Conservation (phyloP, 352 stramenopile species). For the Globisporangium cystogenes region DNA sequence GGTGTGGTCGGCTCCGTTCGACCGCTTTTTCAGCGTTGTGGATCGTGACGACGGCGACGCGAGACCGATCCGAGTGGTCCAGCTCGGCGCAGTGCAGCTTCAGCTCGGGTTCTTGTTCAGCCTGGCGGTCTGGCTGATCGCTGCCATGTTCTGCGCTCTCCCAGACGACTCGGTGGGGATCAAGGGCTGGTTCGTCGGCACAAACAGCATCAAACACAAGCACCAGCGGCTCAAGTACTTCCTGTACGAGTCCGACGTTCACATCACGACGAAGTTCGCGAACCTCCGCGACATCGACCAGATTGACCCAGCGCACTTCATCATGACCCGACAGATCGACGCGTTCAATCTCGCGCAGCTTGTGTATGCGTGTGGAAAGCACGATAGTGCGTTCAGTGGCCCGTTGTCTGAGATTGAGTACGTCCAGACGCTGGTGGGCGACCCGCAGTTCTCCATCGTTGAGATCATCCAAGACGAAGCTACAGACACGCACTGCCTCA, state of each 20-base stretch:
- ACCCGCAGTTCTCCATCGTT: conserved; percentile 19
- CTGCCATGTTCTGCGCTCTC: conserved; percentile 26
- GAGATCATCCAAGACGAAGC: conserved; percentile 26
- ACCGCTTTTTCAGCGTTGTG: conserved; percentile 15
- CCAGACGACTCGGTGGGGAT: conserved; percentile 17
- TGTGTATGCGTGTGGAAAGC: conserved; percentile 30
- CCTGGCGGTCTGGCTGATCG: conserved; percentile 22
- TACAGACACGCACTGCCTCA: conserved; percentile 37
- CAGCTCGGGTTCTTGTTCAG: conserved; percentile 27
- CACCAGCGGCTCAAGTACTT: conserved; percentile 31
- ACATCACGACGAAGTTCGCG: conserved; percentile 22
- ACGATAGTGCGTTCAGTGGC: conserved; percentile 20
- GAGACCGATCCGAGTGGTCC: conserved; percentile 9
- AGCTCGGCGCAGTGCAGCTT: conserved; percentile 19
- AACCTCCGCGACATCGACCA: conserved; percentile 20
- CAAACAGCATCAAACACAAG: conserved; percentile 4
- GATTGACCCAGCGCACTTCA: conserved; percentile 27
- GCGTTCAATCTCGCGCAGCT: conserved; percentile 44
- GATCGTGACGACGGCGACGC: conserved; percentile 3
- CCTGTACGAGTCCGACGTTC: conserved; percentile 28
- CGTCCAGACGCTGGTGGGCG: conserved; percentile 22
- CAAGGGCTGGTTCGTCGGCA: conserved; percentile 15
- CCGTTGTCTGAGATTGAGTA: conserved; percentile 6
- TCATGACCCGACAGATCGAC: conserved; percentile 32
- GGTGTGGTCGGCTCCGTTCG: conserved; percentile 24